phyloP scores from a whole-genome alignment of 768 basidiomycete genomes.

The Lyophyllum atratum region DNA sequence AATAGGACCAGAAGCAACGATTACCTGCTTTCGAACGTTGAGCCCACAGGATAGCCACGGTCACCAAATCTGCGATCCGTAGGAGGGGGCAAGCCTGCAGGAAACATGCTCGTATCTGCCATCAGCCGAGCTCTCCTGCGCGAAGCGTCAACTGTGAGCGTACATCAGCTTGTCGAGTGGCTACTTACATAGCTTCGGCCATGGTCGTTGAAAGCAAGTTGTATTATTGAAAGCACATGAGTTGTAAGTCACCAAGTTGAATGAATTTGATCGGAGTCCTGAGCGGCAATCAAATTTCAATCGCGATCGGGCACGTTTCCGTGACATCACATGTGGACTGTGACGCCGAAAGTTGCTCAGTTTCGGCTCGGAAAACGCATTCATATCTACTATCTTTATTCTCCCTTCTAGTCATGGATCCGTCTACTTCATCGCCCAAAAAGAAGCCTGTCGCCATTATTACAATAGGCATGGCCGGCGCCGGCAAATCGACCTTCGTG shows the following conservation, averaged over 20 bases:
- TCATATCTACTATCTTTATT: no score
- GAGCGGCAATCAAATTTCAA: background rate
- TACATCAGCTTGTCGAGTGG: background rate
- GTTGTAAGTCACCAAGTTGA: no score
- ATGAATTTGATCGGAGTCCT: background rate
- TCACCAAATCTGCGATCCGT: slow-evolving; percentile 26
- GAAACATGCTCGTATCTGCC: slow-evolving; percentile 20
- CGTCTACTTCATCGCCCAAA: slow-evolving; percentile 24
- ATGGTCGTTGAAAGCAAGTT: slow-evolving; percentile 6
- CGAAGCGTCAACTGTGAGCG: background rate
- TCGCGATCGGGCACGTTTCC: background rate
- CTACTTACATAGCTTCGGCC: slow-evolving; percentile 27
- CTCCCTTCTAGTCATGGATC: slow-evolving; percentile 9
- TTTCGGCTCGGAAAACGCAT: no score
- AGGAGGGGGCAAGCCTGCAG: slow-evolving; percentile 9
- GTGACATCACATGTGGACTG: background rate
- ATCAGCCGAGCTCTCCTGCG: slow-evolving; percentile 23
- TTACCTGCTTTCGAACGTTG: slow-evolving; percentile 23
- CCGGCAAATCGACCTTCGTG: slow-evolving; percentile 97
- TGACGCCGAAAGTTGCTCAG: slow-evolving; percentile 6
- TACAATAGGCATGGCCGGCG: slow-evolving; percentile 95
- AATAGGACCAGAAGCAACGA: background rate
- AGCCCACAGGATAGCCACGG: slow-evolving; percentile 23
- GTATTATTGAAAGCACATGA: no score
- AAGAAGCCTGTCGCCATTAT: slow-evolving; percentile 83